These are phyloP conservation scores for Penicillium janthinellum DNA, from an alignment of 2,329 filamentous ascomycete genomes.

Conservation along the genomic window DNA sequence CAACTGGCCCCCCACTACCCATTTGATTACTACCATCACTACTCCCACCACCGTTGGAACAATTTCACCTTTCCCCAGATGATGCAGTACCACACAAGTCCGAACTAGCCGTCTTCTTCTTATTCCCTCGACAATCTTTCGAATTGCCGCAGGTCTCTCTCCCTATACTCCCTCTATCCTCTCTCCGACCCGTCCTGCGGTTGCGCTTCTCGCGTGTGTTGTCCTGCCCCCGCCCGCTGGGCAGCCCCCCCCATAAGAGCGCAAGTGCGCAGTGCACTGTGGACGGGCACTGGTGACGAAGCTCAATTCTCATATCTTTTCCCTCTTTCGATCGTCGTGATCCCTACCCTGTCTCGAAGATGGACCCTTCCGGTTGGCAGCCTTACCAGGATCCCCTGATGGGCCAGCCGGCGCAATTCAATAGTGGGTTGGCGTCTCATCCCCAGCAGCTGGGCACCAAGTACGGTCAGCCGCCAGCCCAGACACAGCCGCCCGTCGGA, in stretches of 20 bases:
- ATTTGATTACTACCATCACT: constrained; percentile 7
- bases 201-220: constrained; percentile 34
- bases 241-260: constrained; percentile 26
- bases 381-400: constrained; percentile 64
- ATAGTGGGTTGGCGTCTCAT: constrained; percentile 54
- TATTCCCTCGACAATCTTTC: constrained; percentile 12
- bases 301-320: constrained; percentile 21
- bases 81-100: constrained; percentile 28
- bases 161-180: constrained; percentile 7
- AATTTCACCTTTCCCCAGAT: constrained; percentile 19
- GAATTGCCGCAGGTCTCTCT: constrained; percentile 21
- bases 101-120: constrained; percentile 23
- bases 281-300: constrained; percentile 10
- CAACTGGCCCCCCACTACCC: constrained; percentile 14
- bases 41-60: neutral
- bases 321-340: neutral
- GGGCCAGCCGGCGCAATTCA: constrained; percentile 66
- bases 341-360: constrained; percentile 2
- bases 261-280: constrained; percentile 32
- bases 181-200: constrained; percentile 11
- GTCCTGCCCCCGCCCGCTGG: constrained; percentile 26
- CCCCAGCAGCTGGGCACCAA: constrained; percentile 55
- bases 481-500: constrained; percentile 56
- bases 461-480: constrained; percentile 46
- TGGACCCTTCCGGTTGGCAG: constrained; percentile 65